A percentile compares a stretch with the other conserved stretches of the same genome.
Conservation (phyloP, 352 stramenopile species). For the Pythium brassicae region DNA sequence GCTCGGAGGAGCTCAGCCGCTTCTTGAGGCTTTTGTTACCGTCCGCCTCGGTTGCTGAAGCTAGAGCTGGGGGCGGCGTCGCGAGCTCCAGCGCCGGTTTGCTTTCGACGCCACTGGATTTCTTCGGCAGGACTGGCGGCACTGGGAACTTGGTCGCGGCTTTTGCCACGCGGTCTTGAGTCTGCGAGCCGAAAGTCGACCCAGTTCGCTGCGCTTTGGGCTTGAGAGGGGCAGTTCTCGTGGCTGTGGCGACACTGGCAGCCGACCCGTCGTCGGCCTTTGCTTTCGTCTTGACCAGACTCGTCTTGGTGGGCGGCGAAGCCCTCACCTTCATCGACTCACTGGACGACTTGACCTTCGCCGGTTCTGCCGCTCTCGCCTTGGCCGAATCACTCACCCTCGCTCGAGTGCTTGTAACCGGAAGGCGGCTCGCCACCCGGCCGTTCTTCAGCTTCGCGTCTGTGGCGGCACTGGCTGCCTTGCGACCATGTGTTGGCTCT, state of each 20-base stretch:
- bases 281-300: slow-evolving; percentile 2
- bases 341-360: neutral
- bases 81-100: slow-evolving; percentile 1
- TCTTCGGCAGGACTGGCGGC: neutral
- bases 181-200: neutral
- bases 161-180: slow-evolving; percentile 1
- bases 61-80: slow-evolving; percentile 7
- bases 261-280: neutral
- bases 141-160: neutral
- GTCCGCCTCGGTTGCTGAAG: slow-evolving; percentile 11
- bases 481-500: neutral
- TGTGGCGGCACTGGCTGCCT: neutral
- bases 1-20: slow-evolving; percentile 45
- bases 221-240: neutral
- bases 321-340: neutral
- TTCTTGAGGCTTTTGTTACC: slow-evolving; percentile 34
- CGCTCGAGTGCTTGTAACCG: neutral
- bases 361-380: slow-evolving; percentile 1
- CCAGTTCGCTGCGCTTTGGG: slow-evolving; percentile 1
- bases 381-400: slow-evolving; percentile 6
- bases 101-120: neutral
- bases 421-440: neutral
- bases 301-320: neutral
- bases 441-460: slow-evolving; percentile 3
- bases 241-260: neutral